Conservation (phyloP, 495 filamentous ascomycete species). For the Aspergillus cristatus region DNA sequence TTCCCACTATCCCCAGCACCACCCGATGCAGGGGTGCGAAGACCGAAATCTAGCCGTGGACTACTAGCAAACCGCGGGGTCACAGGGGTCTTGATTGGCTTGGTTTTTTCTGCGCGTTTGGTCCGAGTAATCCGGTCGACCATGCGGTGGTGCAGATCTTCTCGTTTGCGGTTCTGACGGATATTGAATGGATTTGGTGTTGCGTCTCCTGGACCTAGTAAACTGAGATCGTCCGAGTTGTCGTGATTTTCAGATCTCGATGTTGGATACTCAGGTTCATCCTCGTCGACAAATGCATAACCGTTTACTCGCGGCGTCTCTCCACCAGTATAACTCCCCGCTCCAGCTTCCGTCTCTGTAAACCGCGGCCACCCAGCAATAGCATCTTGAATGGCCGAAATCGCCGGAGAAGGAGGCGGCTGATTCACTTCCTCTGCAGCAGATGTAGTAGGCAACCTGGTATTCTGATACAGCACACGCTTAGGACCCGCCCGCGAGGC, state of each 20-base stretch:
- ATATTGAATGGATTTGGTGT: slow-evolving; percentile 79
- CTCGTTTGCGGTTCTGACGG: slow-evolving; percentile 62
- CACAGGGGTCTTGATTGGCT: slow-evolving; percentile 43
- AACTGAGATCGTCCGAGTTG: slow-evolving; percentile 22
- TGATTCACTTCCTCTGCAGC: slow-evolving; percentile 17
- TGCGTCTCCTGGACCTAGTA: slow-evolving; percentile 50
- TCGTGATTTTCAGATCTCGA: slow-evolving; percentile 6
- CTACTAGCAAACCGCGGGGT: slow-evolving; percentile 71
- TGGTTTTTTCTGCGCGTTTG: slow-evolving; percentile 50
- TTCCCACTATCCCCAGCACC: slow-evolving; percentile 11
- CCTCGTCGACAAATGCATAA: slow-evolving; percentile 85
- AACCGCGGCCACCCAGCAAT: slow-evolving; percentile 65
- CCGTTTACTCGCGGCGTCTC: slow-evolving; percentile 88
- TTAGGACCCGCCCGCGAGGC: slow-evolving; percentile 69
- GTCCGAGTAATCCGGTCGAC: slow-evolving; percentile 74
- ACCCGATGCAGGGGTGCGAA: slow-evolving; percentile 39
- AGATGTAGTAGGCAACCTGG: slow-evolving; percentile 45
- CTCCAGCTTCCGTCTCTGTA: slow-evolving; percentile 54
- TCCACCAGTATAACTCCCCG: slow-evolving; percentile 41
- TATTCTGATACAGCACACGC: slow-evolving; percentile 74
- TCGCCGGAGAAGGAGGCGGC: slow-evolving; percentile 64
- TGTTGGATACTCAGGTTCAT: slow-evolving; percentile 44
- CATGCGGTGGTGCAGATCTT: slow-evolving; percentile 81
- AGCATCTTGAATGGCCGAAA: slow-evolving; percentile 79
- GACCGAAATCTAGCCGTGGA: slow-evolving; percentile 49